Conservation (phyloP, 2,329 filamentous ascomycete species). For the Trichoderma semiorbis region DNA sequence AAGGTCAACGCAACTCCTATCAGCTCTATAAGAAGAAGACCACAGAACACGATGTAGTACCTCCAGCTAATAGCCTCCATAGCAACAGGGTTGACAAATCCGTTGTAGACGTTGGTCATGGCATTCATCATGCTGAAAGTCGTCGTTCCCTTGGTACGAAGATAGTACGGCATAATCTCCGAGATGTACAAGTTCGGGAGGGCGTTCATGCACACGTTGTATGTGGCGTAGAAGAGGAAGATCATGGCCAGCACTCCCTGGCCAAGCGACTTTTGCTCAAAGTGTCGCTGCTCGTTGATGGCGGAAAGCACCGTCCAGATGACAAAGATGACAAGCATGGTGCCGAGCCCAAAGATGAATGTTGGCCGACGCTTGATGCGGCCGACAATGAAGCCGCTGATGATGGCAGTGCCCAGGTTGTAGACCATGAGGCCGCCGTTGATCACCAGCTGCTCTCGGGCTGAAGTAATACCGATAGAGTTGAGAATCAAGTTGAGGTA, state of each 20-base stretch:
- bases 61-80: slow-evolving; percentile 21
- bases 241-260: slow-evolving; percentile 46
- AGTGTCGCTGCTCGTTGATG: slow-evolving; percentile 20
- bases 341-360: slow-evolving; percentile 35
- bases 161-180: slow-evolving; percentile 38
- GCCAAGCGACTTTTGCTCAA: slow-evolving; percentile 25
- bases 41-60: slow-evolving; percentile 22
- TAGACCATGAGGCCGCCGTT: slow-evolving; percentile 41
- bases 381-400: slow-evolving; percentile 39
- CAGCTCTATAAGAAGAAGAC: slow-evolving; percentile 24
- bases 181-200: slow-evolving; percentile 43
- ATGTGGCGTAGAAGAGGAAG: slow-evolving; percentile 44
- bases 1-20: slow-evolving; percentile 26
- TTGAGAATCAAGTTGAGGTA: slow-evolving; percentile 39
- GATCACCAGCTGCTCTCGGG: slow-evolving; percentile 39
- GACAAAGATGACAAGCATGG: slow-evolving; percentile 37
- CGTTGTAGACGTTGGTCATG: slow-evolving; percentile 32
- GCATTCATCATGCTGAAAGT: slow-evolving; percentile 43
- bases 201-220: slow-evolving; percentile 46
- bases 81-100: slow-evolving; percentile 34
- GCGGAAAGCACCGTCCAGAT: slow-evolving; percentile 40
- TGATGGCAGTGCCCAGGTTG: slow-evolving; percentile 36
- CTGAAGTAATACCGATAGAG: slow-evolving; percentile 38
- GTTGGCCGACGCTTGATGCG: slow-evolving; percentile 41
- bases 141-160: slow-evolving; percentile 38